phyloP scores from a whole-genome alignment of 257 asterid genomes.

The Penstemon newberryi region DNA sequence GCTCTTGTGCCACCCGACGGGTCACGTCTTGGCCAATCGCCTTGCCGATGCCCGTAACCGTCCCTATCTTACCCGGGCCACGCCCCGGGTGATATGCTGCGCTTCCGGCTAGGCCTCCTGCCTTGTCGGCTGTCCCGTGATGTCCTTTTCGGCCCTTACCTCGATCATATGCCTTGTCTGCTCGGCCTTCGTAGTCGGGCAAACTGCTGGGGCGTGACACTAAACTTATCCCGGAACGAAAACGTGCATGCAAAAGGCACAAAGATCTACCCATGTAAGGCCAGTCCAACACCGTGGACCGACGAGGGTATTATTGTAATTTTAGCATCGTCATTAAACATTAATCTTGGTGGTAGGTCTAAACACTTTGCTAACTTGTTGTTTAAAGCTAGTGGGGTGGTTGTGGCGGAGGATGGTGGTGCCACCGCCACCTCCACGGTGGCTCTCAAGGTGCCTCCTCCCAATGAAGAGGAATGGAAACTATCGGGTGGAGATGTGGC shows the following conservation, averaged over 20 bases:
- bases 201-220: no score
- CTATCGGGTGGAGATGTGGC: slow-evolving; percentile 58
- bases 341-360: slow-evolving; percentile 61
- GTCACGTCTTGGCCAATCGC: no score
- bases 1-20: no score
- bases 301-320: slow-evolving; percentile 55
- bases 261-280: slow-evolving; percentile 45
- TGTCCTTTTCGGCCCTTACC: no score
- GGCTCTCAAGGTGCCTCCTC: slow-evolving; percentile 81
- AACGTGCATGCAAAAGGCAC: slow-evolving; percentile 39
- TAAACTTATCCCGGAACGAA: slow-evolving; percentile 37
- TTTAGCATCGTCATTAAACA: slow-evolving; percentile 31
- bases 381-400: not conserved
- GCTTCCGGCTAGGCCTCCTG: no score
- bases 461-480: slow-evolving; percentile 77
- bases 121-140: no score
- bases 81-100: no score
- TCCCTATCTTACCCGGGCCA: slow-evolving; percentile 15
- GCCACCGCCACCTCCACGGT: not conserved
- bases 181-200: no score
- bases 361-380: slow-evolving; percentile 42
- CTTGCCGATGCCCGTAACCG: not conserved
- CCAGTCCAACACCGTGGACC: slow-evolving; percentile 53
- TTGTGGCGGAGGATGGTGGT: no score
- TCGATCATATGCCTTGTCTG: no score